These are phyloP conservation scores for Lipomyces sp. DNA, from an alignment of 805 yeast genomes.

Conservation along the genomic window DNA sequence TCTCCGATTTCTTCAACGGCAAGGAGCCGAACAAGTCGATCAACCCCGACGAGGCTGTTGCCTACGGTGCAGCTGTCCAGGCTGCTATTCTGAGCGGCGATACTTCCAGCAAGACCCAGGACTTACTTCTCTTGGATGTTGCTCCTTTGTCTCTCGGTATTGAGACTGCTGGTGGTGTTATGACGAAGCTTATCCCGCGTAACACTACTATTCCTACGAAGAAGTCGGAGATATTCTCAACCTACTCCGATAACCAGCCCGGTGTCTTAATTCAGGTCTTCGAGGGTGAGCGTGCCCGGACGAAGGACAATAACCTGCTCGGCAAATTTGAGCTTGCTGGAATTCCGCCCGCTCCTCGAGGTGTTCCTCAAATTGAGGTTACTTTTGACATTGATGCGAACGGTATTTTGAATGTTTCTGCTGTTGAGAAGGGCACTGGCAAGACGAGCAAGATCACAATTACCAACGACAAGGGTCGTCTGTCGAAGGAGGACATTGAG, in stretches of 20 bases:
- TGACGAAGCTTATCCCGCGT: conserved; percentile 97
- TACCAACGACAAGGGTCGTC: conserved; percentile 98
- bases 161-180: conserved; percentile 99
- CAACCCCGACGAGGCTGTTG: conserved; percentile 99
- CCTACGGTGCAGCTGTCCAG: conserved; percentile 98
- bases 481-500: conserved; percentile 95
- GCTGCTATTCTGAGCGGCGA: conserved; percentile 97
- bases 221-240: conserved; percentile 94
- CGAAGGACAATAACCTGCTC: conserved; percentile 91
- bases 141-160: conserved; percentile 97
- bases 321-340: conserved; percentile 97
- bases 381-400: conserved; percentile 96
- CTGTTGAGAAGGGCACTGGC: conserved; percentile 98
- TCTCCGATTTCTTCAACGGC: conserved; percentile 94
- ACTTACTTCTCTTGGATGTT: conserved; percentile 88
- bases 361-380: conserved; percentile 97
- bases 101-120: conserved; percentile 94
- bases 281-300: conserved; percentile 97
- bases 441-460: conserved; percentile 95
- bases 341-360: conserved; percentile 98
- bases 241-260: conserved; percentile 97
- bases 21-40: conserved; percentile 95
- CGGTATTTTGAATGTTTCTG: conserved; percentile 94
- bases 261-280: conserved; percentile 96
- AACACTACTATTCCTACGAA: conserved; percentile 97